Base-by-base conservation (phyloP, 148 eudicot species). In the Rhododendron molle region DNA sequence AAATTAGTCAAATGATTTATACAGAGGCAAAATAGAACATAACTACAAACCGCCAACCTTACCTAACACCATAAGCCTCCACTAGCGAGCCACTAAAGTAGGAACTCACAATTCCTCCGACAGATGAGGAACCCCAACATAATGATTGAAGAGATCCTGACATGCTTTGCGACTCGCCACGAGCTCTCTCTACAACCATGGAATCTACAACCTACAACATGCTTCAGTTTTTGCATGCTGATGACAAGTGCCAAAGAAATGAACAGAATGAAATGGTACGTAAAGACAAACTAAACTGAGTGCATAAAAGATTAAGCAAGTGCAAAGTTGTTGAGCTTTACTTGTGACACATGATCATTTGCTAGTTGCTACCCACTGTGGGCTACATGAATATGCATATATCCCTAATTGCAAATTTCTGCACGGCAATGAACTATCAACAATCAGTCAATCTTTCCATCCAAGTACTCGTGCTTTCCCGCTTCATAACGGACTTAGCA, bases 151-250 rank as follows among this genome's bases (percentile, higher is more conserved):
- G 98, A 86, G 99, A 97, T 81, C 99, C 99, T 21, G 99, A 95
- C 88, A 94, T 86, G 87, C 96, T 95, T 88, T 97, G 99, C 54
- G 99, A 95, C 92, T 97, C 99, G 34, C 99, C 99, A 78, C 99
- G 98, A 86, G 99, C 98, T 91, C 99, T 94, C 89, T 97, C 99
- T 8, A 97, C 99, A 88, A 97, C 99, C 99, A 97, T 97, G 56
- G 99, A 97, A 92, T 97, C 99, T 91, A 97, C 99, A 94, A 97
- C 99, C 99, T 97, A 92, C 88, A 89, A 46, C 81, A 89, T 77
- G 86, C 86, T 87, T 93, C 87, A 92, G 87, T 76, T 62, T 85
- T 82, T 46, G 49, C 85, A 76, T 46, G 49, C 20, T 30, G 38
- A 77, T 30, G 36, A 60, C 71, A 16, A 60, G 46, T 83, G 62